Percentiles rank a stretch among this genome's conserved stretches.
Conservation (phyloP, 257 asterid genomes). For the Nicotiana knightiana region DNA sequence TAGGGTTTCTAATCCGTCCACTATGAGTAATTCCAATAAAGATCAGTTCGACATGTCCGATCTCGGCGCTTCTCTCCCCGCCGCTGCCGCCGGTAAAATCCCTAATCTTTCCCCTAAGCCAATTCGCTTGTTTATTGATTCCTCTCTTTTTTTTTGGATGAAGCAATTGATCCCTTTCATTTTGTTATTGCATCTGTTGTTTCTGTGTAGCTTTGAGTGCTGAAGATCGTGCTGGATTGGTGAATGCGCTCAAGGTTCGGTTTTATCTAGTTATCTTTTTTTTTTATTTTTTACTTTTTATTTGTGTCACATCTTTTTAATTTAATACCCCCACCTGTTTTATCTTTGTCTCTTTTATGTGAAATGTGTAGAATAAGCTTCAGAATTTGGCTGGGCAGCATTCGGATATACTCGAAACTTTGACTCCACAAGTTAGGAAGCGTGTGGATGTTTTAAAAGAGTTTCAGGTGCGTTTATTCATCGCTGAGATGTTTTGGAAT, state of each 20-base stretch:
- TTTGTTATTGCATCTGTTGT: neutral
- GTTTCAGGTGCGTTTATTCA: constrained; percentile 51
- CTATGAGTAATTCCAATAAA: constrained; percentile 39
- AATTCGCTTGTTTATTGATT: neutral
- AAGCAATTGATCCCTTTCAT: neutral
- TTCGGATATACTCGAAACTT: constrained; percentile 47
- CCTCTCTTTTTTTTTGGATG: neutral
- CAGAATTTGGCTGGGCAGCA: constrained; percentile 58
- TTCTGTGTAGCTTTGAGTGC: constrained; percentile 62
- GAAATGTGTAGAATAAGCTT: constrained; percentile 8
- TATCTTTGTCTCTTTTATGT: neutral
- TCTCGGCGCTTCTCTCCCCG: constrained; percentile 65
- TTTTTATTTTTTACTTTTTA: neutral
- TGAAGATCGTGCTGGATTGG: constrained; percentile 74
- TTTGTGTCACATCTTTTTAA: neutral
- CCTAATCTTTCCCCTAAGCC: neutral
- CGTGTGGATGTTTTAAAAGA: constrained; percentile 68
- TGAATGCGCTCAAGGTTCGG: constrained; percentile 71
- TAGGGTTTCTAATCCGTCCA: constrained; percentile 8
- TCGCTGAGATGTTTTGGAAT: neutral
- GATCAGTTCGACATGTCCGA: constrained; percentile 48
- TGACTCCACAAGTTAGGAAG: constrained; percentile 59
- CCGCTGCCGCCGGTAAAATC: constrained; percentile 78
- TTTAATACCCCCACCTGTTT: neutral
- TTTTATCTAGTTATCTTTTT: neutral